Evolutionary conservation across 306 rosid species (phyloP).

Genomic region (Adenanthera pavonina): DNA sequence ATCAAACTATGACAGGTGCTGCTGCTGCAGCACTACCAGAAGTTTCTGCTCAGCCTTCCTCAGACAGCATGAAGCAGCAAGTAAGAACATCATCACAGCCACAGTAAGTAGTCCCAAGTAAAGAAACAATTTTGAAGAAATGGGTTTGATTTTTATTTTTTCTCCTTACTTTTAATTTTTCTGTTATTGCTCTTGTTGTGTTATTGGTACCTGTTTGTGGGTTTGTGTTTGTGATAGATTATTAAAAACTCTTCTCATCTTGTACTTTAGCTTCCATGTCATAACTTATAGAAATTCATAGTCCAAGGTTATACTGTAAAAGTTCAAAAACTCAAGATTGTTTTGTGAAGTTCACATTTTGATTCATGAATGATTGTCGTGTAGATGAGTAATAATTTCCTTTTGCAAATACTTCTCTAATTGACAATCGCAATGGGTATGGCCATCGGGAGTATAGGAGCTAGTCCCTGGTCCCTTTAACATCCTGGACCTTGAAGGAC

Average conservation of each 20-base stretch:
- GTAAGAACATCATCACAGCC: constrained; percentile 80
- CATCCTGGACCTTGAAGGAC: constrained; percentile 38
- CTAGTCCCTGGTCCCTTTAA: constrained; percentile 22
- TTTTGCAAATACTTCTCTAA: constrained; percentile 2
- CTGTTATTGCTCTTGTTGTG: constrained; percentile 53
- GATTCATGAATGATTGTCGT: constrained; percentile 60
- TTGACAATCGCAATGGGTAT: constrained; percentile 20
- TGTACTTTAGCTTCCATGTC: constrained; percentile 61
- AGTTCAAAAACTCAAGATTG: constrained; percentile 58
- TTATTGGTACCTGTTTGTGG: constrained; percentile 74
- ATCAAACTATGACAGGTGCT: constrained; percentile 84
- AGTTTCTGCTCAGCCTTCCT: constrained; percentile 68
- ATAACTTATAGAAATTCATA: constrained; percentile 71
- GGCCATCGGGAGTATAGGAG: constrained; percentile 22
- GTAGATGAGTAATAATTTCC: constrained; percentile 26
- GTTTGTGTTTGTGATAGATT: constrained; percentile 82
- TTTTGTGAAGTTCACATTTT: constrained; percentile 71
- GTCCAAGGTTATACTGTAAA: constrained; percentile 89
- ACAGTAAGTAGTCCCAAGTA: constrained; percentile 50
- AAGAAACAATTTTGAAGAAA: constrained; percentile 84
- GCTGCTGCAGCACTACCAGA: constrained; percentile 63
- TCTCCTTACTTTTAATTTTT: constrained; percentile 43
- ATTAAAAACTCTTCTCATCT: constrained; percentile 62
- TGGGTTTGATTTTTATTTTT: constrained; percentile 53
- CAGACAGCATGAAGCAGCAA: constrained; percentile 84